A percentile compares a stretch with the other conserved stretches of the same genome.
Conservation (phyloP, 1,284 basidiomycete species). For the Meira miltonrushii region DNA sequence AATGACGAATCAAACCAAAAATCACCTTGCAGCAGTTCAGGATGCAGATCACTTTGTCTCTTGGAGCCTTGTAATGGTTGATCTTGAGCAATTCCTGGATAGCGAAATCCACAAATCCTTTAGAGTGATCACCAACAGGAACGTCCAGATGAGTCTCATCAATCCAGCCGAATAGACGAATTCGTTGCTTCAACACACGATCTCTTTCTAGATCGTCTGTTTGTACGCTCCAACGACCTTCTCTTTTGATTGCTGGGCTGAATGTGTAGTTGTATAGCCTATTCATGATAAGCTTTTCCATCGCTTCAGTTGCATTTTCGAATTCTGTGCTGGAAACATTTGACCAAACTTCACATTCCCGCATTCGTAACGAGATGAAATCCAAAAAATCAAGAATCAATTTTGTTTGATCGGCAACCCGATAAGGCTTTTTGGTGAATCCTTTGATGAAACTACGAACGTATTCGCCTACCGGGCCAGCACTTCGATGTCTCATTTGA, state of each 20-base stretch:
- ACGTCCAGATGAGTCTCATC: conserved; percentile 77
- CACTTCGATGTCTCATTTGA: conserved; percentile 50
- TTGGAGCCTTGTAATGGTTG: conserved; percentile 95
- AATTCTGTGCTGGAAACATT: conserved; percentile 68
- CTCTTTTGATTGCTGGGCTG: conserved; percentile 44
- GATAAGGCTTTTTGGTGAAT: conserved; percentile 50
- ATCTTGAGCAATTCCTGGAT: conserved; percentile 83
- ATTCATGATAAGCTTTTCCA: conserved; percentile 99
- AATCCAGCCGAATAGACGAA: conserved; percentile 84
- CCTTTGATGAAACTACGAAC: conserved; percentile 50
- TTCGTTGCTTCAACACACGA: conserved; percentile 81
- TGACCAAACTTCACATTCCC: conserved; percentile 42
- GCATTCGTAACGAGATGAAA: conserved; percentile 48
- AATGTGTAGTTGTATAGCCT: conserved; percentile 64
- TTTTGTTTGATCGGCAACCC: conserved; percentile 47
- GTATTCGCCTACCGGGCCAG: conserved; percentile 49
- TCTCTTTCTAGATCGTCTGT: conserved; percentile 94
- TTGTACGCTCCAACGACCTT: conserved; percentile 54
- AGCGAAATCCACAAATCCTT: conserved; percentile 88
- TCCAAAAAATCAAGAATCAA: conserved; percentile 52
- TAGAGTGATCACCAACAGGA: conserved; percentile 49
- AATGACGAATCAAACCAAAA: conserved; percentile 87
- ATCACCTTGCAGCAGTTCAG: conserved; percentile 99
- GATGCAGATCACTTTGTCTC: conserved; percentile 96
- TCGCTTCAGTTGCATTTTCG: conserved; percentile 93